Percentiles rank a stretch among this genome's conserved stretches.
These are phyloP conservation scores for Diaporthe sp. DNA, from an alignment of 2,329 filamentous ascomycete species.

Conservation along the genomic window DNA sequence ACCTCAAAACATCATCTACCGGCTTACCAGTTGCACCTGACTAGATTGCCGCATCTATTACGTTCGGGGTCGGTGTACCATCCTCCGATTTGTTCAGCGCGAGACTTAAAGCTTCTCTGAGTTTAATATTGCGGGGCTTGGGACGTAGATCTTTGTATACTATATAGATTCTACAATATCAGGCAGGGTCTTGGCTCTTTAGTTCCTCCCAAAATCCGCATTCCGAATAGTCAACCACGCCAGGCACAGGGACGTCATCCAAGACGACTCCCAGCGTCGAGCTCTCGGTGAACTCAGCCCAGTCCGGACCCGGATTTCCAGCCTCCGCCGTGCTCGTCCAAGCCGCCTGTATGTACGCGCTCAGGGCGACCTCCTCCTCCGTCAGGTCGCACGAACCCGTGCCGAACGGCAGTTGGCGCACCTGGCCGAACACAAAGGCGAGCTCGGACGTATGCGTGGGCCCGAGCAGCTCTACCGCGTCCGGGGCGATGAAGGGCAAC, in stretches of 20 bases:
- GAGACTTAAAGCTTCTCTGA: not conserved
- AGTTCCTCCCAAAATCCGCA: not conserved
- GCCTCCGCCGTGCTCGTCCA: constrained; percentile 15
- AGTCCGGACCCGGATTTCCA: not conserved
- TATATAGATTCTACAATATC: not conserved
- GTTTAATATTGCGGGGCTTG: not conserved
- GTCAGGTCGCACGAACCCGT: not conserved
- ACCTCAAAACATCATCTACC: not conserved
- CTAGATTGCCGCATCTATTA: not conserved
- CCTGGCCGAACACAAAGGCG: constrained; percentile 49
- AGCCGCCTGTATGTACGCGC: constrained; percentile 11
- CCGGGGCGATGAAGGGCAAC: not conserved
- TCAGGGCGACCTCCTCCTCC: not conserved
- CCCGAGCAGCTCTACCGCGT: constrained; percentile 43
- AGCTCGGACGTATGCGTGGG: constrained; percentile 48
- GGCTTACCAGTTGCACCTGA: constrained; percentile 5
- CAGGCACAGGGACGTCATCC: not conserved
- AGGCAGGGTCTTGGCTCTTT: not conserved
- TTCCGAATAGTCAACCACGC: not conserved
- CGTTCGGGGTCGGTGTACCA: not conserved
- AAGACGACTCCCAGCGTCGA: not conserved
- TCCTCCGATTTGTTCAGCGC: not conserved
- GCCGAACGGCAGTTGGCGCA: constrained; percentile 41
- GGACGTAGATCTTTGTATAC: not conserved
- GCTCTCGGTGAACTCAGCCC: not conserved